Evolutionary conservation across 2,329 filamentous ascomycete genomes (phyloP).

Genomic region (Rasamsonia emersonii): DNA sequence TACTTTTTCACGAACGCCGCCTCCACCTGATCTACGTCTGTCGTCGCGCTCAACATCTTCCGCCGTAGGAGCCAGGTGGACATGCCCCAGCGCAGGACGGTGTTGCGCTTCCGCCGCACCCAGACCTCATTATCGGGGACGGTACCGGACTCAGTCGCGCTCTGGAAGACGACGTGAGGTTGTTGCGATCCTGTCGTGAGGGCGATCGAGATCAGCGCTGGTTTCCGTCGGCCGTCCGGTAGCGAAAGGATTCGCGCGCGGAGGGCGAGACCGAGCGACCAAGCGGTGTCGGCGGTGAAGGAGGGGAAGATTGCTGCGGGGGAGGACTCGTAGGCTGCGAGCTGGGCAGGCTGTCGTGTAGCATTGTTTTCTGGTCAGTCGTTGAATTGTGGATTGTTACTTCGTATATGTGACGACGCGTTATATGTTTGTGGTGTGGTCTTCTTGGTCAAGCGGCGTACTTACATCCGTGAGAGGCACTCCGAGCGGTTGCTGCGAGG

Average conservation of each 20-base stretch:
- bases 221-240: constrained; percentile 22
- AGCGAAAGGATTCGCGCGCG: constrained; percentile 30
- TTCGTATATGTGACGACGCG: too few relatives aligned
- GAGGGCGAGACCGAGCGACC: constrained; percentile 28
- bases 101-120: constrained; percentile 62
- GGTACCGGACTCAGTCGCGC: constrained; percentile 56
- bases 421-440: too few relatives aligned
- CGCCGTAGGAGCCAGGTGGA: constrained; percentile 64
- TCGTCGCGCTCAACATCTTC: constrained; percentile 42
- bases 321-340: constrained; percentile 23
- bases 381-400: too few relatives aligned
- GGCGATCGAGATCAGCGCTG: constrained; percentile 34
- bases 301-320: constrained; percentile 21
- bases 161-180: constrained; percentile 60
- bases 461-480: too few relatives aligned
- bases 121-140: constrained; percentile 63
- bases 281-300: constrained; percentile 33
- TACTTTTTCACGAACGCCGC: constrained; percentile 56
- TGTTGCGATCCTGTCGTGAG: constrained; percentile 15
- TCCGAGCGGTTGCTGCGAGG: too few relatives aligned
- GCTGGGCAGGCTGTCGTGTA: constrained; percentile 18
- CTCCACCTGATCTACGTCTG: constrained; percentile 46
- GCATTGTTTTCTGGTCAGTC: too few relatives aligned
- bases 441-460: too few relatives aligned
- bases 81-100: constrained; percentile 61